A percentile compares a stretch with the other conserved stretches of the same genome.
These are phyloP conservation scores for Musa itinerans DNA, from an alignment of 176 grass and related monocot species.

Conservation along the genomic window DNA sequence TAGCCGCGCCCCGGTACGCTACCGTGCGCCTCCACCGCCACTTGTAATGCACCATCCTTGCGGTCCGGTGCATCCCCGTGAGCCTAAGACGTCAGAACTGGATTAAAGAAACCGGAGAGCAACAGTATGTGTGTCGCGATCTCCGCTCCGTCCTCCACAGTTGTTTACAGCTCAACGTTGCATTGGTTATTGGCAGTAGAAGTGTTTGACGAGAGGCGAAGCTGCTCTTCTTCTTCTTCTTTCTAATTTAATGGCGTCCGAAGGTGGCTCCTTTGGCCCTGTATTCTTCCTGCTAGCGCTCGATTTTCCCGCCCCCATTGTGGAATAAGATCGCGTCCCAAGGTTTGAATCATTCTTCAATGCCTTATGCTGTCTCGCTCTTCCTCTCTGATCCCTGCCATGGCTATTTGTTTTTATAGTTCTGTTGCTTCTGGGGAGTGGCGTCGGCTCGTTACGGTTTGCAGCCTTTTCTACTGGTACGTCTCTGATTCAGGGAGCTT, in stretches of 20 bases:
- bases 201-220: background rate
- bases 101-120: background rate
- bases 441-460: conserved; percentile 25
- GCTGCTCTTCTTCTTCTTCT: background rate
- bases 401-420: conserved; percentile 5
- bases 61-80: conserved; percentile 4
- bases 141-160: background rate
- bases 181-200: background rate
- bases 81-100: background rate
- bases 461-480: conserved; percentile 16
- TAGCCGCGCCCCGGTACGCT: background rate
- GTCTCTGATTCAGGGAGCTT: conserved; percentile 3
- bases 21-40: background rate
- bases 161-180: conserved; percentile 10
- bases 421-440: conserved; percentile 20
- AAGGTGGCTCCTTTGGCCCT: background rate
- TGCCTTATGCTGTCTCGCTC: background rate
- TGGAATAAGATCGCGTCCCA: background rate
- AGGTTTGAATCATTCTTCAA: background rate
- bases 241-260: background rate
- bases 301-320: background rate
- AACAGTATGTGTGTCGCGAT: background rate
- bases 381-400: background rate
- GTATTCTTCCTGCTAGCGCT: background rate
- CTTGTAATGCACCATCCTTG: background rate